Evolutionary conservation across 192 early-diverging fungal species (phyloP).

Genomic region (Podila horticola): DNA sequence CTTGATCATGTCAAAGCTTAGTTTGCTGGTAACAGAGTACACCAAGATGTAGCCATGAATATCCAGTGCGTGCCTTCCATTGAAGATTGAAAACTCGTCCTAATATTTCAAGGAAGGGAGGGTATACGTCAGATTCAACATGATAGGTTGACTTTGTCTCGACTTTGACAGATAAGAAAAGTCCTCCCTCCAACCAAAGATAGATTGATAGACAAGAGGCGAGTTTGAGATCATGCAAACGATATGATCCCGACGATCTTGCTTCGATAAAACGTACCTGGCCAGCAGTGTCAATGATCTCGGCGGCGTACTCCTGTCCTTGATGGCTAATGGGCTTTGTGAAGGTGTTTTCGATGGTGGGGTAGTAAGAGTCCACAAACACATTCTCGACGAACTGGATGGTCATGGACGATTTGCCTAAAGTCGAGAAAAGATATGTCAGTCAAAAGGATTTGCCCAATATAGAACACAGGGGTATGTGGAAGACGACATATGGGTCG

Average conservation of each 20-base stretch:
- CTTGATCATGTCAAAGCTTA: conserved; percentile 90
- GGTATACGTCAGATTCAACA: background rate
- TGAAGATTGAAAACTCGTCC: conserved; percentile 96
- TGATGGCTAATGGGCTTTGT: conserved; percentile 85
- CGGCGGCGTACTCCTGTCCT: conserved; percentile 86
- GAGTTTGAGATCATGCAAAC: too few species aligned
- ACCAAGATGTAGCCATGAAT: conserved; percentile 96
- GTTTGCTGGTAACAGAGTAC: conserved; percentile 88
- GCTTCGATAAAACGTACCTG: conserved; percentile 65
- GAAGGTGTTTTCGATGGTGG: conserved; percentile 94
- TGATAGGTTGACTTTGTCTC: background rate
- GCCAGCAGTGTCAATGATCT: conserved; percentile 97
- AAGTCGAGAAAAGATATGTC: background rate
- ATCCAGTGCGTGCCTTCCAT: conserved; percentile 87
- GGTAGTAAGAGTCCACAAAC: conserved; percentile 93
- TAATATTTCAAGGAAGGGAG: conserved; percentile 19
- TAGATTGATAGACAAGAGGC: background rate
- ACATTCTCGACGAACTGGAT: conserved; percentile 94
- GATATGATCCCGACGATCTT: too few species aligned
- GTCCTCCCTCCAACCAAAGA: background rate
- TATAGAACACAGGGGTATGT: background rate
- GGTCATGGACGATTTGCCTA: conserved; percentile 90
- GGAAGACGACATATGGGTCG: background rate
- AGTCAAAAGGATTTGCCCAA: too few species aligned
- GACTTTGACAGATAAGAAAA: background rate